Base-by-base conservation (phyloP, 148 eudicot species). In the Silene latifolia region DNA sequence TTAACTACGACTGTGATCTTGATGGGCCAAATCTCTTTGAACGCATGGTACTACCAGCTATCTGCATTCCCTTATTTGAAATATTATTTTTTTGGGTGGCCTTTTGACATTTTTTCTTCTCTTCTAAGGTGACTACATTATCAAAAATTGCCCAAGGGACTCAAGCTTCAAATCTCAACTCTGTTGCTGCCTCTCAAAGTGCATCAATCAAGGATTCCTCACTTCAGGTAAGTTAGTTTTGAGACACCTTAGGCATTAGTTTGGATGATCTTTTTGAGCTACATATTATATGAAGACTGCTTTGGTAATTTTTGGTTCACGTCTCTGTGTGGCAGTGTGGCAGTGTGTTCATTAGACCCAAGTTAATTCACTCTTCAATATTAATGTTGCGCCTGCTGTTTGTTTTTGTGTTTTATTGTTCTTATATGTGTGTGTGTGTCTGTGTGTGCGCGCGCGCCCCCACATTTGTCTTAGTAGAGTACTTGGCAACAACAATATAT, bases 11-110 rank as follows among this genome's bases (percentile, higher is more conserved):
- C 74, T 92, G 98, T 82, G 99, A 89, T 79, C 91, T 90, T 76
- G 88, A 89, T 83, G 98, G 97, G 18, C 90, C 97, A 64, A 95
- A 95, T 84, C 83, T 92, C 74, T 95, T 90, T 90, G 98, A 95
- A 83, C 88, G 92, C 78, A 90, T 88, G 93, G 99, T 95, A 88
- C 27, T 24, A 42, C 65, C 9, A 63, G 18, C 57, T 19, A 19
- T 48, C 72, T 67, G 44, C 77, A 20, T 68, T 35, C 46, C 23
- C 29, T 18, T 56, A 7, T 63, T 12, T 69, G 27, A 32, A 65
- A 61, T 42, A 73, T 15, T 68, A 32, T 59, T 63, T 20, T 42
- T 24, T 60, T 25, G 56, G 54, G 56, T 51, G 56, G 18, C 15
- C 56, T 29, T 18, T 67, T 58, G 54, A 23, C 53, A 4, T 14